These are phyloP conservation scores for Metschnikowia picachoensis DNA, from an alignment of 805 yeast genomes.

Conservation along the genomic window DNA sequence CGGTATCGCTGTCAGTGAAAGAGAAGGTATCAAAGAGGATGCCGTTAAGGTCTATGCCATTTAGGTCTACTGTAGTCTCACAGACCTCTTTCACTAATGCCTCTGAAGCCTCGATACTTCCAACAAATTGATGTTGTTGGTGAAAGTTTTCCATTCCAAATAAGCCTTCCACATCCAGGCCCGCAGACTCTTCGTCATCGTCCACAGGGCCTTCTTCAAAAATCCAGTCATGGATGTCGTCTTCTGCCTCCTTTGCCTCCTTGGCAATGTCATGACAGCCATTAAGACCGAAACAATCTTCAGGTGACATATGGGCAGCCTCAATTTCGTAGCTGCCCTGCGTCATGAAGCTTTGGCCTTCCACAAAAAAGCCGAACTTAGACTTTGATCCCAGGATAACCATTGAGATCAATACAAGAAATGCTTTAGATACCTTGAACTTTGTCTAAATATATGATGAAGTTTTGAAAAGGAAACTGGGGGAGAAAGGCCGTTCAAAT, in stretches of 20 bases:
- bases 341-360: background rate
- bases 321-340: background rate
- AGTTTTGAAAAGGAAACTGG: background rate
- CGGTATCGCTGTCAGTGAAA: background rate
- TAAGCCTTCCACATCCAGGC: background rate
- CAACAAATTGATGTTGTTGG: too few relatives aligned
- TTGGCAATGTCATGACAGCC: background rate
- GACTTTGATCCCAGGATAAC: background rate
- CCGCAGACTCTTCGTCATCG: background rate
- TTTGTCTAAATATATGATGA: background rate
- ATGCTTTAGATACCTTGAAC: background rate
- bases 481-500: background rate
- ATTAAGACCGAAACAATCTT: background rate
- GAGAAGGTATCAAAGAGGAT: too few relatives aligned
- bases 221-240: background rate
- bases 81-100: too few relatives aligned
- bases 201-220: background rate
- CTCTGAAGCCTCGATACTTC: too few relatives aligned
- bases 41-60: background rate
- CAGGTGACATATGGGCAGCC: background rate
- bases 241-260: background rate
- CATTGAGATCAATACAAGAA: background rate
- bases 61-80: background rate
- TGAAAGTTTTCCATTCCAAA: background rate
- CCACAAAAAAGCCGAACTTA: background rate